Percentiles rank a stretch among this genome's conserved stretches.
Evolutionary conservation across 2,329 filamentous ascomycete genomes (phyloP).

Genomic region (Fusarium brevicatenulatum): DNA sequence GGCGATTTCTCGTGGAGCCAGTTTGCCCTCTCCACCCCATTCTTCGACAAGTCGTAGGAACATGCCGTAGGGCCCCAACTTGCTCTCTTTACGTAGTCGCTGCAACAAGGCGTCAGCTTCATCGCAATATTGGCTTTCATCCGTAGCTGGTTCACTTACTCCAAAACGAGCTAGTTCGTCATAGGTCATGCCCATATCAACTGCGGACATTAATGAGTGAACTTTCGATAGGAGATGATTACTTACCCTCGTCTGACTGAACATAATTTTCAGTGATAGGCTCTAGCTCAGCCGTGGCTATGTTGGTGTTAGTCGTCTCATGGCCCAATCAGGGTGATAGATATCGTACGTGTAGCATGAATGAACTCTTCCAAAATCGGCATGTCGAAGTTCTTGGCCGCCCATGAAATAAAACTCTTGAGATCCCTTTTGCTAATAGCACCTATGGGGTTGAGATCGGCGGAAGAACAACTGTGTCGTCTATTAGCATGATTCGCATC

Average conservation of each 20-base stretch:
- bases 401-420: conserved; percentile 71
- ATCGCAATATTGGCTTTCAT: background rate
- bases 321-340: background rate
- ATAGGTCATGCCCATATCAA: conserved; percentile 58
- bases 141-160: background rate
- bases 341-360: conserved; percentile 60
- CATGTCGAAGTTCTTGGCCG: conserved; percentile 63
- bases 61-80: conserved; percentile 54
- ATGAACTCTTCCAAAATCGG: conserved; percentile 73
- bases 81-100: conserved; percentile 53
- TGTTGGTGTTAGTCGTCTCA: background rate
- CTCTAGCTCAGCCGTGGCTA: conserved; percentile 57
- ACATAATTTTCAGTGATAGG: conserved; percentile 51
- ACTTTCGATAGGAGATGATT: background rate
- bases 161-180: conserved; percentile 54
- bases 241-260: background rate
- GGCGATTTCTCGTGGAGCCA: conserved; percentile 51
- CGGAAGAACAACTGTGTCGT: background rate
- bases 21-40: conserved; percentile 48
- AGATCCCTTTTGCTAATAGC: conserved; percentile 63
- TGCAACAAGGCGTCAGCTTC: background rate
- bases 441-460: background rate
- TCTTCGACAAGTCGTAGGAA: conserved; percentile 53
- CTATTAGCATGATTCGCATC: background rate
- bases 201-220: conserved; percentile 23